Conservation (phyloP, 164 flowering plant species). For the Nymphaea colorata region DNA sequence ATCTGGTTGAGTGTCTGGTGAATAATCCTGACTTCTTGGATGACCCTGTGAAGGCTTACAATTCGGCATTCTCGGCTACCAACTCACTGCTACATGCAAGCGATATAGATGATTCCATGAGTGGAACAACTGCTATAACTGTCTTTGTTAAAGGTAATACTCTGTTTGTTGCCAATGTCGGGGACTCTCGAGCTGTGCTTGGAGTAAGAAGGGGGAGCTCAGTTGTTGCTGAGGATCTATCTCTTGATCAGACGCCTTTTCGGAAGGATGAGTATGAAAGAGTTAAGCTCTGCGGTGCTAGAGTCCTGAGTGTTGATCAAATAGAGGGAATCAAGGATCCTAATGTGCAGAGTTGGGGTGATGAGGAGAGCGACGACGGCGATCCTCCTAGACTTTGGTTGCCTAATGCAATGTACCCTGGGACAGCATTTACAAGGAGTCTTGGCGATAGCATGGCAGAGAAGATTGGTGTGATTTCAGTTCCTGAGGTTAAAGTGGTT, state of each 20-base stretch:
- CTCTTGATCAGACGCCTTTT: conserved; percentile 88
- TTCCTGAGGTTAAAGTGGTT: conserved; percentile 59
- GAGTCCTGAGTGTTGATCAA: conserved; percentile 85
- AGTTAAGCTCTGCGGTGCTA: conserved; percentile 84
- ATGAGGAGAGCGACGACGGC: conserved; percentile 66
- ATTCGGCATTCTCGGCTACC: conserved; percentile 40
- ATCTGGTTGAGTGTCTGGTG: conserved; percentile 47
- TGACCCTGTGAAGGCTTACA: conserved; percentile 71
- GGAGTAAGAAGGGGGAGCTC: conserved; percentile 48
- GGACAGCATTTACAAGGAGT: conserved; percentile 94
- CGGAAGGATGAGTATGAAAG: conserved; percentile 80
- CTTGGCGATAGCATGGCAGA: conserved; percentile 80
- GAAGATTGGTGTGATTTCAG: conserved; percentile 85
- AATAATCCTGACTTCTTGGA: conserved; percentile 41
- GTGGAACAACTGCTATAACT: conserved; percentile 95
- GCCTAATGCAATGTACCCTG: conserved; percentile 78
- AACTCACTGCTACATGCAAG: conserved; percentile 62
- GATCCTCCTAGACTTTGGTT: conserved; percentile 99
- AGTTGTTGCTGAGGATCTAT: conserved; percentile 56
- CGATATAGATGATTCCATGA: conserved; percentile 84
- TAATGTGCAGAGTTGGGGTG: conserved; percentile 71
- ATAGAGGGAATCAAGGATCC: conserved; percentile 88
- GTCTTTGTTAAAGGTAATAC: conserved; percentile 67
- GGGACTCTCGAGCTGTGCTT: conserved; percentile 91
- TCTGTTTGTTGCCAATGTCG: conserved; percentile 81